Base-by-base conservation (phyloP, 2,329 filamentous ascomycete species). In the Monilinia laxa region DNA sequence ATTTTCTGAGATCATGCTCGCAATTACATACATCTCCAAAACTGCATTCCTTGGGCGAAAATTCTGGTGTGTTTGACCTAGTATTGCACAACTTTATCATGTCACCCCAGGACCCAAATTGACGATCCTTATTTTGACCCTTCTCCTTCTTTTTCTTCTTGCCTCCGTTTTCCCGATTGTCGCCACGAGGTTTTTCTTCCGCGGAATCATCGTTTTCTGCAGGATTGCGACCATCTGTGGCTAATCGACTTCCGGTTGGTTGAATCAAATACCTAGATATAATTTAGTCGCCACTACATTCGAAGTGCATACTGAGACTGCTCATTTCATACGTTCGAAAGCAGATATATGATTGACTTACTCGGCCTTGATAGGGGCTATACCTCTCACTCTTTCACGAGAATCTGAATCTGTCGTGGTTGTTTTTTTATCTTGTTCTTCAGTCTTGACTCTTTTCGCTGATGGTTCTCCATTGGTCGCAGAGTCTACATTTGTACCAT, bases 1-100 rank as follows among this genome's bases (percentile, higher is more conserved):
- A 99, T 76, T 87, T 89, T 70, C 95, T 87, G 56, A 99, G 80
- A 74, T 97, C 87, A 76, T 99, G 95, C 73, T 89, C 87, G 71
- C 89, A 87, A 71, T 87, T 91, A 81, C 95, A 99, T 69, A 86
- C 87, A 42, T 92, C 89, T 35, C 91, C 93, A 73, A 89, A 96
- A 59, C 81, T 84, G 78, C 95, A 98, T 35, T 87, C 80, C 70
- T 83, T 82, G 0, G 93, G 91, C 3, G 58, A 93, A 77, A 97
- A 96, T 76, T 98, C 94, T 49, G 90, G 83, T 69, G 81, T 84
- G 73, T 87, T 84, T 23, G 86, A 85, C 68, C 91, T 84, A 64
- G 88, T 92, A 73, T 87, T 86, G 79, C 94, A 98, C 11, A 98
- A 84, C 52, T 86, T 86, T 65, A 93, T 83, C 40, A 85, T 85